Evolutionary conservation across 208 protist genomes (phyloP).

Genomic region (Vickermania ingenoplastis): DNA sequence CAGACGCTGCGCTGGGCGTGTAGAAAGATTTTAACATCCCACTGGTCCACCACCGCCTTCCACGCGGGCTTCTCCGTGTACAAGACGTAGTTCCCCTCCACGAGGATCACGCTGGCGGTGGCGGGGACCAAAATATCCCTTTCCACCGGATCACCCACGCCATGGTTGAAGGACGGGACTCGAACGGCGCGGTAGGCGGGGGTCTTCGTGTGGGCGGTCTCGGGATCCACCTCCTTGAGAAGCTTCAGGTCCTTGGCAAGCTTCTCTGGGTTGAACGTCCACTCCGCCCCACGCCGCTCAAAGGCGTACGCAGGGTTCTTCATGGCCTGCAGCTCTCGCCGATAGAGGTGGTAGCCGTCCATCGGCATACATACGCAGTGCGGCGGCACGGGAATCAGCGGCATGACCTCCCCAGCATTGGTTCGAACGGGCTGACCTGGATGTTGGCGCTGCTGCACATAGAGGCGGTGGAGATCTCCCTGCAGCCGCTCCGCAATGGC

Average conservation of each 20-base stretch:
- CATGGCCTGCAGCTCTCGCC: constrained; percentile 36
- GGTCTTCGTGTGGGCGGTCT: constrained; percentile 4
- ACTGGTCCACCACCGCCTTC: constrained; percentile 40
- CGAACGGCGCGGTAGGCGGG: constrained; percentile 29
- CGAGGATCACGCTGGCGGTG: constrained; percentile 38
- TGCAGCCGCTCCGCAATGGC: constrained; percentile 33
- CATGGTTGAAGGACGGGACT: constrained; percentile 75
- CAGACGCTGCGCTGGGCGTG: constrained; percentile 26
- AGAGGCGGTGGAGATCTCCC: constrained; percentile 8
- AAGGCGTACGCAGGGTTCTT: constrained; percentile 44
- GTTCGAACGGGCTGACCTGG: constrained; percentile 3
- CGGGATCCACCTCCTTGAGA: constrained; percentile 8
- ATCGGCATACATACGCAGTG: constrained; percentile 61
- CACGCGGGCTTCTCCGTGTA: constrained; percentile 48
- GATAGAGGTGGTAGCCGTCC: constrained; percentile 77
- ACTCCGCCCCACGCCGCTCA: constrained; percentile 58
- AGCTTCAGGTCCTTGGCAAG: constrained; percentile 36
- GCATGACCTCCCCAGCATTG: not conserved
- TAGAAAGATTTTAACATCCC: constrained; percentile 59
- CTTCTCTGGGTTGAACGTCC: constrained; percentile 63
- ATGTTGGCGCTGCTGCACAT: constrained; percentile 8
- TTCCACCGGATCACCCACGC: constrained; percentile 44
- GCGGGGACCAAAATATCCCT: constrained; percentile 30
- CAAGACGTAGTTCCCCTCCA: constrained; percentile 74
- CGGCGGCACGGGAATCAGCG: constrained; percentile 2